Evolutionary conservation across 768 basidiomycete genomes (phyloP).

Genomic region (Mycena pura): DNA sequence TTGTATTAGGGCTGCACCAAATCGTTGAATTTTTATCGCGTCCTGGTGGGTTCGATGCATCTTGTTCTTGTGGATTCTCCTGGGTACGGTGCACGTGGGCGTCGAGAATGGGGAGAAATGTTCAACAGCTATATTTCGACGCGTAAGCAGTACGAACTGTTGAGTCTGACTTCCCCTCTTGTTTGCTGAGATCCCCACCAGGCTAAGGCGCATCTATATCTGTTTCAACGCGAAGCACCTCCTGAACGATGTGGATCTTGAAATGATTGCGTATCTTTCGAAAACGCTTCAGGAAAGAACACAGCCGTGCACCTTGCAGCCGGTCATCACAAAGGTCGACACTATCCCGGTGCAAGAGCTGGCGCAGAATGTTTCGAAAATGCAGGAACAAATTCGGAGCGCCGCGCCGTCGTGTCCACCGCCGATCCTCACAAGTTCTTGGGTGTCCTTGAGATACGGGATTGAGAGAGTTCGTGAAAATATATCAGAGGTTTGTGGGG

Average conservation of each 20-base stretch:
- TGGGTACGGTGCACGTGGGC: conserved; percentile 78
- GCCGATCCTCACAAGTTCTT: conserved; percentile 63
- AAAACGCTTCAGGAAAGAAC: conserved; percentile 44
- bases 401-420: conserved; percentile 68
- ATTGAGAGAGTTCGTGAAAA: conserved; percentile 62
- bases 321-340: conserved; percentile 78
- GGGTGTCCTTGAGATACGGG: conserved; percentile 59
- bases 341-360: conserved; percentile 46
- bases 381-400: conserved; percentile 60
- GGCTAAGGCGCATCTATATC: conserved; percentile 74
- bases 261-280: conserved; percentile 67
- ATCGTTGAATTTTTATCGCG: conserved; percentile 72
- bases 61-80: conserved; percentile 82
- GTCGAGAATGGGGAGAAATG: conserved; percentile 75
- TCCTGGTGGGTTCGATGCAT: conserved; percentile 69
- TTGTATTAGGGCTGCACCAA: conserved; percentile 69
- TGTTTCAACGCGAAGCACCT: conserved; percentile 74
- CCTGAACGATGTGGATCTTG: conserved; percentile 58
- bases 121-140: conserved; percentile 70
- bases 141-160: conserved; percentile 61
- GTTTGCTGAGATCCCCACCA: conserved; percentile 35
- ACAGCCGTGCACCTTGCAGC: conserved; percentile 66
- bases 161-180: not conserved
- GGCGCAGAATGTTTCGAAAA: conserved; percentile 42
- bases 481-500: conserved; percentile 65